Evolutionary conservation across 2,329 filamentous ascomycete species (phyloP), one percentile per base, ranked within the genome.

Genomic region (Rachicladosporium sp.): DNA sequence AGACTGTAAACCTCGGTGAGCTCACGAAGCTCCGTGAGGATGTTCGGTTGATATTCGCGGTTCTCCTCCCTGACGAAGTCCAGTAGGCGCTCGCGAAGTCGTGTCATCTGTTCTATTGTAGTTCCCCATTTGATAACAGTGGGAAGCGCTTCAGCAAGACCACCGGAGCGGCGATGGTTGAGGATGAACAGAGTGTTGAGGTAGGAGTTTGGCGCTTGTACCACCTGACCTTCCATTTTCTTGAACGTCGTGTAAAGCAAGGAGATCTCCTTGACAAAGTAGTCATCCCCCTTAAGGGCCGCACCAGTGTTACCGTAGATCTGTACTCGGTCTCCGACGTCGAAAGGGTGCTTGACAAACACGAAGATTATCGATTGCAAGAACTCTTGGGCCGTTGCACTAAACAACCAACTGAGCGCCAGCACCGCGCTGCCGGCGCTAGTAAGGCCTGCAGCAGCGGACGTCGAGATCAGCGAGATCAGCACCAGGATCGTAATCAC

Each of bases 231-330:
- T 61, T 95, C 82, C 83, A 95, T 89, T 69, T 95, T 95, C 71
- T 95, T 95, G 68, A 95, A 95, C 55, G 95, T 89, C 10, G 89
- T 96, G 59, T 91, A 96, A 10, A 95, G 71, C 1, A 96, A 71
- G 1, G 86, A 82, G 40, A 96, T 93, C 23, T 94, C 85, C 40
- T 93, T 93, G 39, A 96, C 88, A 49, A 93, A 95, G 62, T 94
- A 96, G 53, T 95, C 89, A 51, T 95, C 89, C 34, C 88, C 88
- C 29, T 73, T 75, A 55, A 86, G 71, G 10, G 71, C 59, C n/a
- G 78, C 72, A 44, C 89, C 89, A 1, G 86, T 86, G 52, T 87
- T 93, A 39, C 88, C 88, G 54, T 95, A 95, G 12, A 96, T 76
- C 1, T 82, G 85, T 5, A 96, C 85, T 52, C 89, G 80, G 58